Base-by-base conservation (phyloP, 495 filamentous ascomycete genomes). In the Xylaria sp. region DNA sequence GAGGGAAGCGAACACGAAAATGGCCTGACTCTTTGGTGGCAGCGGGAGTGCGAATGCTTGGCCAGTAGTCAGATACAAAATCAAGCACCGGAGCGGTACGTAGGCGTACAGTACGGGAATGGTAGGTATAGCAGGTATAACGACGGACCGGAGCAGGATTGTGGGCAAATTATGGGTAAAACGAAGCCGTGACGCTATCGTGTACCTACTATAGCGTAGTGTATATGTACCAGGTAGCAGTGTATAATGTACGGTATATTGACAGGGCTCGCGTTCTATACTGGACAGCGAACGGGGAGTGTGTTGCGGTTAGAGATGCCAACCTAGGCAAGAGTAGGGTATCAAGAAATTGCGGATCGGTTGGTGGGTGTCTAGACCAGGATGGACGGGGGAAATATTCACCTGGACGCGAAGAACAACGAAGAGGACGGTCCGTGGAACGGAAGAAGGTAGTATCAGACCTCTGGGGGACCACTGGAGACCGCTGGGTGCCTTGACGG, bases 1-100 rank as follows among this genome's bases (percentile, higher is more conserved):
- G 65, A 68, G 75, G 68, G 73, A 71, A 75, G 76, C 75, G 73
- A 74, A 74, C 40, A 75, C 71, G 67, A 72, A 72, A 69, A 79
- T 79, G 77, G 77, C 77, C 77, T 79, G 77, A 79, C 77, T 67
- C 70, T 37, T 21, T 79, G 75, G 70, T 72, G 70, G 72, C 65
- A 57, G 76, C 75, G 75, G 75, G 73, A 73, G 71, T 71, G 72
- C 74, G 73, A 53, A 12, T 64, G 37, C 69, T 71, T 66, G 69
- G 61, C 61, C 61, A 58, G 59, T 40, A 70, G 33, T 62, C 58
- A 63, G 55, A 53, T 31, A 52, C 8, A 24, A 21, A 59, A n/a
- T n/a, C 17, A 44, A 52, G 35, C 65, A 31, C 65, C 44, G 62
- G 29, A n/a, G 62, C 62, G 44, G 46, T 33, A 66, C 63, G 63